A percentile compares a stretch with the other conserved stretches of the same genome.
Conservation (phyloP, 2,329 filamentous ascomycete genomes). For the Phyllosticta paracitricarpa region DNA sequence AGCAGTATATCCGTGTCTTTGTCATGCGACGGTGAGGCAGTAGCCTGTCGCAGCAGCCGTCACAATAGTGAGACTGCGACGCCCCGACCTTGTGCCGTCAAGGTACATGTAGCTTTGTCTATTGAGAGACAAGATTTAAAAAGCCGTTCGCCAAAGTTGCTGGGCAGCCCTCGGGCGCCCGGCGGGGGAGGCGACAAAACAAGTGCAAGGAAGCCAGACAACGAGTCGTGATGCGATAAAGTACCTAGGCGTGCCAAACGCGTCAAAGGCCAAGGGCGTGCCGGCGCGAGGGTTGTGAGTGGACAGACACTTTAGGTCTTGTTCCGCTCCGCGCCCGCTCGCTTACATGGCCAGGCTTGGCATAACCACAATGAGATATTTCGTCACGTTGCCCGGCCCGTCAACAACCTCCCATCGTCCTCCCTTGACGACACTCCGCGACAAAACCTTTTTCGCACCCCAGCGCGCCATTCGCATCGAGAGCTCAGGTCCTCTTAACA, state of each 20-base stretch:
- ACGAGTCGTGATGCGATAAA: neutral
- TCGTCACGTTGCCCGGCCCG: constrained; percentile 1
- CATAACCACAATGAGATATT: constrained; percentile 11
- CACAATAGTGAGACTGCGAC: neutral
- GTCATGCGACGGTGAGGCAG: neutral
- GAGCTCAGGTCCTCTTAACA: constrained; percentile 28
- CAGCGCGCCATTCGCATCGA: constrained; percentile 12
- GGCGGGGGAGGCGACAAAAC: constrained; percentile 2
- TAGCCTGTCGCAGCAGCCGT: neutral
- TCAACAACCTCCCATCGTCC: constrained; percentile 6
- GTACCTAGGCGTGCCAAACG: neutral
- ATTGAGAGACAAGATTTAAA: neutral
- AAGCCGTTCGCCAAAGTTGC: neutral
- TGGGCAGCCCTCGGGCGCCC: neutral
- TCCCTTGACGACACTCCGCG: constrained; percentile 3
- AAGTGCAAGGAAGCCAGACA: neutral
- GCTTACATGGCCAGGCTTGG: constrained; percentile 8
- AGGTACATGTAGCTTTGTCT: constrained; percentile 8
- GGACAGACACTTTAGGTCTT: neutral
- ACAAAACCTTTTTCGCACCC: constrained; percentile 1
- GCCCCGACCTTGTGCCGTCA: constrained; percentile 7
- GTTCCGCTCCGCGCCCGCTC: constrained; percentile 1
- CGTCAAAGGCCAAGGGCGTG: neutral
- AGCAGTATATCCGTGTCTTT: neutral
- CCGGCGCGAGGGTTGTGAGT: neutral